These are phyloP conservation scores for Cyberlindnera euphorbiiphila DNA, from an alignment of 805 yeast species.

Conservation along the genomic window DNA sequence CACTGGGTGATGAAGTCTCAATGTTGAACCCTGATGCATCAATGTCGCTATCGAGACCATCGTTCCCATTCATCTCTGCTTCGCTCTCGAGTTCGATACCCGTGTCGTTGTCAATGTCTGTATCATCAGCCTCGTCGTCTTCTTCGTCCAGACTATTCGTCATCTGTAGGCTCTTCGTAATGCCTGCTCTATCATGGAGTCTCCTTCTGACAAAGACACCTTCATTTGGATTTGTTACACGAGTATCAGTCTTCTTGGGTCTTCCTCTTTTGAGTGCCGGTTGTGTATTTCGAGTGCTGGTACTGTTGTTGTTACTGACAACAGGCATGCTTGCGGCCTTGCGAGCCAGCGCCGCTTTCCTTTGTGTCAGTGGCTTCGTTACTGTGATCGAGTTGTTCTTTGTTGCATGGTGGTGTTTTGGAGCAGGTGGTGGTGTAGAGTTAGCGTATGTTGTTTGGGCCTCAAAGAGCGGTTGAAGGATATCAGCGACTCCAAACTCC, in stretches of 20 bases:
- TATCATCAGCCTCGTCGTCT: conserved; percentile 3
- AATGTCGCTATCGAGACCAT: conserved; percentile 25
- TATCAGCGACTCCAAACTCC: conserved; percentile 59
- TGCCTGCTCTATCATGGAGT: not conserved
- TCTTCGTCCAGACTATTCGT: conserved; percentile 6
- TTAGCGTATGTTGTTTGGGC: conserved; percentile 50
- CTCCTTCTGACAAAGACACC: conserved; percentile 25
- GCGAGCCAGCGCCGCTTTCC: conserved; percentile 21
- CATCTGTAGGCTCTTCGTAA: conserved; percentile 2
- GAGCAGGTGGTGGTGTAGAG: conserved; percentile 54
- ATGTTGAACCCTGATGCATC: conserved; percentile 16
- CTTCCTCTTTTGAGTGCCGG: conserved; percentile 27
- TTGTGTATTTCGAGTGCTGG: not conserved
- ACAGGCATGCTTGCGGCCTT: conserved; percentile 26
- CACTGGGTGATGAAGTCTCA: conserved; percentile 47
- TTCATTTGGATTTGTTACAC: conserved; percentile 22
- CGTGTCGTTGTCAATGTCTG: conserved; percentile 6
- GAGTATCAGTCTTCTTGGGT: conserved; percentile 21
- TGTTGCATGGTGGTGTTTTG: conserved; percentile 65
- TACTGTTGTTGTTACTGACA: not conserved
- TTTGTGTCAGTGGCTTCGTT: conserved; percentile 13
- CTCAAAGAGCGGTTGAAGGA: conserved; percentile 62
- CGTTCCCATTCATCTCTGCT: conserved; percentile 20
- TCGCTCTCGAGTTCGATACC: conserved; percentile 18
- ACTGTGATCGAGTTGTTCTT: conserved; percentile 21